Evolutionary conservation across 805 yeast genomes (phyloP), one percentile per base, ranked within the genome.

Genomic region (Wickerhamiella alocasiicola): DNA sequence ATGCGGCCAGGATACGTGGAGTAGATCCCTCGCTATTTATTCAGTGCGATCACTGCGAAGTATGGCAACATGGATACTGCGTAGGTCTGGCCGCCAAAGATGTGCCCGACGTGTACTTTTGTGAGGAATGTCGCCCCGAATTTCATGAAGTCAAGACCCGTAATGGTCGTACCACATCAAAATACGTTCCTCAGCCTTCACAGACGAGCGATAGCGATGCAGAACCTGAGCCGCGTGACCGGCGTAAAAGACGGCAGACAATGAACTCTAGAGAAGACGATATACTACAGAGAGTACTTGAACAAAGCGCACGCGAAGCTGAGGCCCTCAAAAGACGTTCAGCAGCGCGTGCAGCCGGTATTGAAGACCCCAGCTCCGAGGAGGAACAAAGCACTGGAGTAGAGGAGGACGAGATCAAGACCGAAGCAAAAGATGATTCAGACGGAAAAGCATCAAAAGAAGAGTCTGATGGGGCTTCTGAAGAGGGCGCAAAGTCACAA

Each of bases 21-120:
- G 93, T 83, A 45, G 95, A 84, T 60, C 91, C 88, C 51, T 96
- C 96, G 0, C 79, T 83, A 54, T 87, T 94, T 18, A 81, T 91
- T 46, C 97, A 91, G 61, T 91, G 98, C 67, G 98, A 91, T 54
- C 70, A 71, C 47, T 88, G 98, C 63, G 76, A 82, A 15, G 95
- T 80, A 6, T 88, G 98, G 98, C 98, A 88, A 60, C 98, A 88
- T 58, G 97, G 96, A 2, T 83, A 68, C 61, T 88, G 98, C 65
- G 95, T 88, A 27, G 94, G 95, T 1, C 74, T 88, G 44, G 67
- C 67, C 41, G 83, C 77, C 46, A 74, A 72, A 11, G 78, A 73
- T 37, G 82, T 84, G 2, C 95, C 96, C 3, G 96, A 88, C 43
- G 82, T 82, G 59, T 88, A 91, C 60, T 84, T 87, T 82, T 88